Base-by-base conservation (phyloP, 495 filamentous ascomycete genomes). In the Penicillium angulare region DNA sequence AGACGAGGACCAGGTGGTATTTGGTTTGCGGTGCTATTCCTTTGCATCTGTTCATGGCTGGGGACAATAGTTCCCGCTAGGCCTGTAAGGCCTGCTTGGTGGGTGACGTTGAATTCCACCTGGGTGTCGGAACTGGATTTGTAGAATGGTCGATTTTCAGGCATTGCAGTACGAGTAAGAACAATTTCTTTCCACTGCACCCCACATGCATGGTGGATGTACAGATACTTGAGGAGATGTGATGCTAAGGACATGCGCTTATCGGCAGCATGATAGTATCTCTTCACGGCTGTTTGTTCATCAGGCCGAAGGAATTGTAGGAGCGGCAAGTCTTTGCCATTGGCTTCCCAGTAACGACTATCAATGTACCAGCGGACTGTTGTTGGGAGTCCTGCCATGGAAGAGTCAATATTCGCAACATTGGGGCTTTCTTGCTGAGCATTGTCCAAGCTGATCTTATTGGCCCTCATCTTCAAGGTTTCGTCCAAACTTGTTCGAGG, bases 61-160 rank as follows among this genome's bases (percentile, higher is more conserved):
- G 57, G 63, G 60, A 35, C 56, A 20, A 58, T 49, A 0, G 68
- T 69, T 29, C 82, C 85, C 4, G 81, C 77, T 3, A 89, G 60
- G 5, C 80, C 78, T 8, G 92, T 89, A 9, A 96, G 67, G 0
- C 88, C 88, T 12, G 86, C 87, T 65, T 96, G 91, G 62, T 96
- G 91, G 45, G 82, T 87, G 47, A 96, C 87, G 63, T 96, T 96
- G 79, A 96, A 96, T 47, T 87, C 79, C 15, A 92, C 74, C 13
- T 43, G 55, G 7, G 47, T 57, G 0, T 61, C 47, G 48, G 71
- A 60, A 27, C 52, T 47, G 36, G 61, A 84, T 44, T 69, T 59
- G 40, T 74, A 85, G 57, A 77, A 85, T 7, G 90, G 90, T 52
- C 74, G 66, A 9, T 60, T 54, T 85, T 96, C 58, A 62, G 81